Evolutionary conservation across 257 asterid genomes (phyloP).

Genomic region (Solanum chilense): DNA sequence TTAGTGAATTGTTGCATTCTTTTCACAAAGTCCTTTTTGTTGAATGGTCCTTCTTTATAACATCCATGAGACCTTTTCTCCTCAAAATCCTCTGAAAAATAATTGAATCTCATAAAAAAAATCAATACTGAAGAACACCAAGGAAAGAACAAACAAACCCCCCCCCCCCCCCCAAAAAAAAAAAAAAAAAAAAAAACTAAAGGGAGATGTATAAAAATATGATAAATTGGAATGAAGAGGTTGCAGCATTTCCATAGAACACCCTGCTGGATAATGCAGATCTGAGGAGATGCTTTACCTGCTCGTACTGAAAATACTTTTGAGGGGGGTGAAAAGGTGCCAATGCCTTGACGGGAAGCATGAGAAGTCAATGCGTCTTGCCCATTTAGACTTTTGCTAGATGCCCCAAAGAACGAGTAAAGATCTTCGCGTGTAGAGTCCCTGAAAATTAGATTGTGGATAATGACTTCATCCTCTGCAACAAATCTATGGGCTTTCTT

Average conservation of each 20-base stretch:
- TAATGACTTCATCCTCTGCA: slow-evolving; percentile 12
- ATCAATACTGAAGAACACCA: neutral
- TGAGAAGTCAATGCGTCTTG: slow-evolving; percentile 30
- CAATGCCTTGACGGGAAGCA: slow-evolving; percentile 28
- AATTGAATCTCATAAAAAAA: neutral
- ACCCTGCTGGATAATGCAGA: slow-evolving; percentile 35
- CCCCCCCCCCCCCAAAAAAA: no score
- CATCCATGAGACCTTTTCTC: slow-evolving; percentile 27
- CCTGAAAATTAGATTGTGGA: slow-evolving; percentile 23
- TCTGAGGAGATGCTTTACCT: slow-evolving; percentile 23
- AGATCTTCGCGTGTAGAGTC: slow-evolving; percentile 47
- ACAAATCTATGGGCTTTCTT: slow-evolving; percentile 16
- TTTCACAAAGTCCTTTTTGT: slow-evolving; percentile 23
- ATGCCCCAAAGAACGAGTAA: slow-evolving; percentile 51
- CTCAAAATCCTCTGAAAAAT: slow-evolving; percentile 31
- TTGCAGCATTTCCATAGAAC: slow-evolving; percentile 1
- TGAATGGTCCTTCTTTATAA: slow-evolving; percentile 27
- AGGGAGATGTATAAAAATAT: neutral
- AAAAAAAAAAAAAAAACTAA: neutral
- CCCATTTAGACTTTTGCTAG: slow-evolving; percentile 36
- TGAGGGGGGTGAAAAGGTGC: slow-evolving; percentile 8
- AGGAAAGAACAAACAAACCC: neutral
- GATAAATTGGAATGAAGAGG: neutral
- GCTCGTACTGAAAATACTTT: slow-evolving; percentile 23
- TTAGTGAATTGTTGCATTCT: slow-evolving; percentile 24